Conservation (phyloP, 2,329 filamentous ascomycete genomes). For the Penicillium psychrosexuale region DNA sequence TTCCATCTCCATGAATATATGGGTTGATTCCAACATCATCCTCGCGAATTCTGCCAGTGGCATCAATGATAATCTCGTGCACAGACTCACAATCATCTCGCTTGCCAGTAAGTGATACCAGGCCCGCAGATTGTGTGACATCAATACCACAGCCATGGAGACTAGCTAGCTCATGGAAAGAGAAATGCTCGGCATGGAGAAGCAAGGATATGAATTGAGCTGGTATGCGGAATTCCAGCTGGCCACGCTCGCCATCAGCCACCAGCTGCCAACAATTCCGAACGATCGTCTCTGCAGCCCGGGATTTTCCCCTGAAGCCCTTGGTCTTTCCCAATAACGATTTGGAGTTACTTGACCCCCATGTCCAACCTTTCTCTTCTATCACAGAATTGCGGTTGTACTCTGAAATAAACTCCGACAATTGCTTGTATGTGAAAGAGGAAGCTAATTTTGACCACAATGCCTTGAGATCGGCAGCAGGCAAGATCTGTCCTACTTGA, state of each 20-base stretch:
- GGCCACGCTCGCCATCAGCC: constrained; percentile 34
- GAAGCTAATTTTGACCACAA: constrained; percentile 29
- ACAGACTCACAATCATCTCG: constrained; percentile 34
- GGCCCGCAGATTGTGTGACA: constrained; percentile 30
- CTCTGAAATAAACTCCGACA: constrained; percentile 30
- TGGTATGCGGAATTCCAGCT: constrained; percentile 35
- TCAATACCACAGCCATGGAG: constrained; percentile 38
- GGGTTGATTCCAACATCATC: constrained; percentile 27
- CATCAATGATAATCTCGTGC: constrained; percentile 33
- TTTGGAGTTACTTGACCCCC: constrained; percentile 34
- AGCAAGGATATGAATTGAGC: constrained; percentile 30
- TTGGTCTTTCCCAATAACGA: constrained; percentile 17
- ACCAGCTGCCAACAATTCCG: constrained; percentile 41
- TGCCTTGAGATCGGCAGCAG: constrained; percentile 27
- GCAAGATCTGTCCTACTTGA: constrained; percentile 26
- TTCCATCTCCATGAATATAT: constrained; percentile 8
- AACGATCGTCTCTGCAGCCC: constrained; percentile 36
- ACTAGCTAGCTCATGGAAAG: constrained; percentile 37
- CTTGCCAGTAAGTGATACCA: constrained; percentile 38
- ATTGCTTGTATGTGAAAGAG: constrained; percentile 37
- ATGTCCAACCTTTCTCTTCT: constrained; percentile 13
- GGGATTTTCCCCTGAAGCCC: constrained; percentile 30
- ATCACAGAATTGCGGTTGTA: neutral
- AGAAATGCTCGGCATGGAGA: constrained; percentile 32
- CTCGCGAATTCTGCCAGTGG: constrained; percentile 29